Base-by-base conservation (phyloP, 2,329 filamentous ascomycete genomes). In the Venturiaceae sp. region DNA sequence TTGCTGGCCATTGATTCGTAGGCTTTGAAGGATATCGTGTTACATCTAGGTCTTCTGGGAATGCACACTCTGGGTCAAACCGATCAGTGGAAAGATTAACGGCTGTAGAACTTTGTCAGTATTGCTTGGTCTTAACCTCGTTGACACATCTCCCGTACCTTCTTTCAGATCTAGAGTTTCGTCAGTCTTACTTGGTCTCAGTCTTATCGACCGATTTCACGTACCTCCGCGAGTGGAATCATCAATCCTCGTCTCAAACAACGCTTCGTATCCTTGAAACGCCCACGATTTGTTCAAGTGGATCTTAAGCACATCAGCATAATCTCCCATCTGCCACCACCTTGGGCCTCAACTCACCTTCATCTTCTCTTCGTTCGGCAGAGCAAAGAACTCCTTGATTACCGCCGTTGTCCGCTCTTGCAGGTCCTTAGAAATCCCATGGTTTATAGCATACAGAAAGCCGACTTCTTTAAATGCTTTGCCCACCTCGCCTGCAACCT, bases 221-320 rank as follows among this genome's bases (percentile, higher is more conserved):
- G 8, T 5, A 28, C 59, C 70, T 54, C 68, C 70, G 58, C 67
- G 63, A 2, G 68, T 72, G 23, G 64, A 68, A 7, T 66, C 66
- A 62, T 72, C 69, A 2, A 72, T 60, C 55, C 67, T 70, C 5
- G 69, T 70, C 60, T 71, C 69, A 0, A 71, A 59, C 53, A 71
- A 70, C 0, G 66, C 68, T 61, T 72, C 69, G 39, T 71, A 72
- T 11, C 71, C 71, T 46, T 67, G 64, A 39, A 71, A 69, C 44
- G 66, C 68, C 4, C 66, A 59, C 2, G 65, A 70, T 61, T 71
- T 71, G 41, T 71, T 66, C 7, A 70, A 68, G 37, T 71, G 68
- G 4, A 65, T 65, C 37, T 39, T 39, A 11, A 6, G 16, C n/a
- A 5, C 16, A 4, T 39, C 21, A 39, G 37, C 21, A 39, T 13